Percentiles rank a stretch among this genome's conserved stretches.
Conservation (phyloP, 1,139 yeast genomes). For the Taphrina flavorubra region DNA sequence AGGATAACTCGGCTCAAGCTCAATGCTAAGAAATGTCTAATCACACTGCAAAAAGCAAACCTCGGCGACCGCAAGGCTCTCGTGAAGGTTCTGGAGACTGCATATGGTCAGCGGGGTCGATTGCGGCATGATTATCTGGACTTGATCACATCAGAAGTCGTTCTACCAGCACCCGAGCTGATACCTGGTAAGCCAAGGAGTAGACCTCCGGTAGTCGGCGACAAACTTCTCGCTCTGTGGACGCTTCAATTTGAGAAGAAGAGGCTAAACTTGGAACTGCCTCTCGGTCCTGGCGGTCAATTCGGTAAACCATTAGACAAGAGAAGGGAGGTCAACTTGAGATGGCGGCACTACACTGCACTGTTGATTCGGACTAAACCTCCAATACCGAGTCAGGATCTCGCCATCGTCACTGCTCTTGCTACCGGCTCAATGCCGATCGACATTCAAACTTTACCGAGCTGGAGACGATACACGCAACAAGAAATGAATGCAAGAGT, state of each 20-base stretch:
- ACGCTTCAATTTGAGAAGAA: slow-evolving; percentile 22
- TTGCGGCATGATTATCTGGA: slow-evolving; percentile 23
- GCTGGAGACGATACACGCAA: slow-evolving; percentile 3
- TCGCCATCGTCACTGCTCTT: background rate
- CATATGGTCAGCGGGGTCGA: slow-evolving; percentile 36
- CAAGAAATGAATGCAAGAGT: background rate
- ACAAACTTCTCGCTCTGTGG: slow-evolving; percentile 19
- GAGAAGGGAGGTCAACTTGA: slow-evolving; percentile 22
- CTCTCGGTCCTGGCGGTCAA: slow-evolving; percentile 24
- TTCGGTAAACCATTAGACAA: slow-evolving; percentile 22
- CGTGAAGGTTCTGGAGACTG: background rate
- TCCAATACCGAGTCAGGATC: slow-evolving; percentile 20
- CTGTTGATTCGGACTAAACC: slow-evolving; percentile 16
- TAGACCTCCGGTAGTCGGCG: slow-evolving; percentile 9
- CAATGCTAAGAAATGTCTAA: slow-evolving; percentile 19
- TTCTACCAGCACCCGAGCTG: slow-evolving; percentile 18
- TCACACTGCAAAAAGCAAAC: slow-evolving; percentile 26
- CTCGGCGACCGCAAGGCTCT: slow-evolving; percentile 21
- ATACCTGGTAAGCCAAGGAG: slow-evolving; percentile 27
- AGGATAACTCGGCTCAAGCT: background rate
- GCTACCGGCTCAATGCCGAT: slow-evolving; percentile 1
- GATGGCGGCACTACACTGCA: slow-evolving; percentile 28
- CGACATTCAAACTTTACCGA: background rate
- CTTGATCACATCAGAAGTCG: background rate
- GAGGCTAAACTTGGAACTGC: slow-evolving; percentile 4